Base-by-base conservation (phyloP, 2,329 filamentous ascomycete species). In the Xylaria digitata region DNA sequence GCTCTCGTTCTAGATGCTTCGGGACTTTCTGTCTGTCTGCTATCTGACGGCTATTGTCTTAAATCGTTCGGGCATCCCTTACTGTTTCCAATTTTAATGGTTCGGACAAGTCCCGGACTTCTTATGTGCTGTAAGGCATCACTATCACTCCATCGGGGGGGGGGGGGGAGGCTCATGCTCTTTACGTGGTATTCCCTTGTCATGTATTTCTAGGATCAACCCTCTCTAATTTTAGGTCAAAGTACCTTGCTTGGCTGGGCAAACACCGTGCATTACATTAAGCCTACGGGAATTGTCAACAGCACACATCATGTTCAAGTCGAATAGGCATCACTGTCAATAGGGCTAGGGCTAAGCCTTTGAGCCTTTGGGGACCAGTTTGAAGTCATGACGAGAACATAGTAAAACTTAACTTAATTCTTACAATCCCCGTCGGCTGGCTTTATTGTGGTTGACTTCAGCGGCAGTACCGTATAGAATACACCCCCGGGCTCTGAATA, bases 221-320 rank as follows among this genome's bases (percentile, higher is more conserved):
- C 58, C 40, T 58, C 45, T 61, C 52, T 54, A 21, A 59, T 50
- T 50, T 48, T 59, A 43, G 42, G 59, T 59, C 21, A 45, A 45
- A 34, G 45, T 37, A 32, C 53, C 32, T 34, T 48, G 52, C 40
- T 53, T 59, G 42, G 52, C 56, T 43, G 34, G 13, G 37, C 26
- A 46, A 49, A 32, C 42, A 57, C 42, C 23, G 54, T 46, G 42
- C 54, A 57, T 55, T 21, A 55, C 13, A 34, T 42, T 15, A 17
- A n/a, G n/a, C 43, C 43, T 49, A 46, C 42, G 37, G 26, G n/a
- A 56, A 49, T 21, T 54, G 53, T 30, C 45, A 37, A 53, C 21
- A 46, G 15, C 30, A 40, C 42, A 34, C 37, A n/a, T 43, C 6
- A 30, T 43, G 42, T 55, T 40, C 52, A 40, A 55, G 34, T 37